Evolutionary conservation across 2,329 filamentous ascomycete species (phyloP).

Genomic region (Geosmithia flava): DNA sequence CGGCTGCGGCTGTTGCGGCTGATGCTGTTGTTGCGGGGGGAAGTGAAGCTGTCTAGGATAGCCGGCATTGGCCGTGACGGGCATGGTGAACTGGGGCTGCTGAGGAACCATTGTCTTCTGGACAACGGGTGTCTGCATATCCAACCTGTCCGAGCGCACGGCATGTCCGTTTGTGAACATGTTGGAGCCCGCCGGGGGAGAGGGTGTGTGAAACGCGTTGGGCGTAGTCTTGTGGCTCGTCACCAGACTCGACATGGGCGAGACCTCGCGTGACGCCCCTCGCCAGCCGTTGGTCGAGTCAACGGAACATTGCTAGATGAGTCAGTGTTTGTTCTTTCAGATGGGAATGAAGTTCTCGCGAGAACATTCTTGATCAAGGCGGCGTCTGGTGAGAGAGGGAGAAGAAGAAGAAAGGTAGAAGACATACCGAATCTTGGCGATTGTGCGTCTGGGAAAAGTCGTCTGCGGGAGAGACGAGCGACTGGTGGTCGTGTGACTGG

Average conservation of each 20-base stretch:
- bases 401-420: background rate
- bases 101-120: background rate
- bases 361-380: too few species aligned
- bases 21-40: background rate
- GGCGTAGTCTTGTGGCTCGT: constrained; percentile 42
- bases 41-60: background rate
- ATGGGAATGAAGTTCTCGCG: background rate
- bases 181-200: constrained; percentile 20
- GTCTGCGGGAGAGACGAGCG: background rate
- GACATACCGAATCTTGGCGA: constrained; percentile 1
- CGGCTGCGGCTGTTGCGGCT: background rate
- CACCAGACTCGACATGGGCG: constrained; percentile 38
- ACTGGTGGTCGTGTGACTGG: background rate
- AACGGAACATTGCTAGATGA: constrained; percentile 32
- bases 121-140: background rate
- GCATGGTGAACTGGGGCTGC: background rate
- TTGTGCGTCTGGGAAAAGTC: background rate
- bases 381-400: background rate
- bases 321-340: background rate
- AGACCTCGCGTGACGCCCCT: constrained; percentile 35
- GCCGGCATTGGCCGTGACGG: background rate
- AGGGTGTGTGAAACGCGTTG: constrained; percentile 30
- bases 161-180: background rate
- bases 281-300: background rate
- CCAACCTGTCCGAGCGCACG: background rate